phyloP scores from a whole-genome alignment of 163 green algal genomes.

The Scenedesmus sp. region DNA sequence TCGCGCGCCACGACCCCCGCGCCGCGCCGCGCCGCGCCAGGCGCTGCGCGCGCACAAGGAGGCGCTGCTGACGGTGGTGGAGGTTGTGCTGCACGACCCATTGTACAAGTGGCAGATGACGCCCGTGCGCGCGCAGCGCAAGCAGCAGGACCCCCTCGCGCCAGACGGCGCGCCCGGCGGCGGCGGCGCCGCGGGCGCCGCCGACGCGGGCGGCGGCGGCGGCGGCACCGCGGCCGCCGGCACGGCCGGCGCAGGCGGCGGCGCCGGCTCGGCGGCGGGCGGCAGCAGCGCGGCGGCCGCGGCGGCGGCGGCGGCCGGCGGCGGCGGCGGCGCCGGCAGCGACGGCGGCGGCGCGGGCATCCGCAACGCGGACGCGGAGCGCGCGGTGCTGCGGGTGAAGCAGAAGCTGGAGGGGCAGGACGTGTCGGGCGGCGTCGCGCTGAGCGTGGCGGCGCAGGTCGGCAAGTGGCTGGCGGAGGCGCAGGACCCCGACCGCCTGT shows the following conservation, averaged over 20 bases:
- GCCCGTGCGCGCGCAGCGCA: constrained; percentile 60
- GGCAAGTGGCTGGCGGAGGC: constrained; percentile 72
- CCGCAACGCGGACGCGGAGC: constrained; percentile 88
- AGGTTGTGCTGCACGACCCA: constrained; percentile 96
- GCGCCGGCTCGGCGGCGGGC: not conserved
- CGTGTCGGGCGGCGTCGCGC: constrained; percentile 60
- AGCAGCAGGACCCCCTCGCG: constrained; percentile 61
- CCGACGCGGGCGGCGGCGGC: not conserved
- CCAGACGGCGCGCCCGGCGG: constrained; percentile 1
- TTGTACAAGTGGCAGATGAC: constrained; percentile 89
- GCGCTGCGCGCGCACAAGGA: constrained; percentile 85
- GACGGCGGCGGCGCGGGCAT: constrained; percentile 46
- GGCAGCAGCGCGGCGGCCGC: not conserved
- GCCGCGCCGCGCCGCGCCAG: constrained; percentile 39
- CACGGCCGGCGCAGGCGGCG: not conserved
- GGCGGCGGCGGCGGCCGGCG: not conserved
- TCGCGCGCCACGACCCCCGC: too few relatives aligned
- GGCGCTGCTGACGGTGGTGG: constrained; percentile 88
- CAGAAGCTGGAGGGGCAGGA: constrained; percentile 83
- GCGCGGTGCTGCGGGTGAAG: constrained; percentile 86
- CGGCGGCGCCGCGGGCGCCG: not conserved
- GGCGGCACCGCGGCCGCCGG: not conserved
- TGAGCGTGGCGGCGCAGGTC: constrained; percentile 67
- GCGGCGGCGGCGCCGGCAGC: too few relatives aligned
- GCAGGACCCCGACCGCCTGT: constrained; percentile 71